Base-by-base conservation (phyloP, 192 early-diverging fungal genomes). In the Linnemannia exigua region DNA sequence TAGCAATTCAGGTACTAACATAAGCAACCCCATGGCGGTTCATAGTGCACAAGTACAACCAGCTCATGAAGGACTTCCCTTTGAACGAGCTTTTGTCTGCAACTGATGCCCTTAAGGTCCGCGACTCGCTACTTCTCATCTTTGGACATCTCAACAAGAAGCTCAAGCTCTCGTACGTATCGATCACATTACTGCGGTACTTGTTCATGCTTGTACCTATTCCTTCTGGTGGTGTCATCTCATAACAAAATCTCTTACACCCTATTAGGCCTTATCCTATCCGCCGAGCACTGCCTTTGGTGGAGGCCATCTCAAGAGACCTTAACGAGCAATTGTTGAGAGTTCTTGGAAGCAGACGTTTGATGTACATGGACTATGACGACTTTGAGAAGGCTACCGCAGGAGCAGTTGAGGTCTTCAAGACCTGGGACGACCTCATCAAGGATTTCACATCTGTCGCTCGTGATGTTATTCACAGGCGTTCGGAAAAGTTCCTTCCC, bases 41-140 rank as follows among this genome's bases (percentile, higher is more conserved):
- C 33, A 47, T 74, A 79, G 98, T 99, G 9, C 90, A 91, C 80
- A 97, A 95, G 77, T 99, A 98, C 93, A 99, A 99, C 85, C 95
- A 95, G 80, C 91, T 99, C 47, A 99, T 99, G 98, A 97, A 96
- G 88, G 98, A 99, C 70, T 99, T 99, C 73, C 99, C 99, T 22
- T 88, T 99, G 54, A 97, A 97, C 87, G 99, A 99, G 86, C 91
- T 99, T 46, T 91, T 99, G 67, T 93, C 98, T 9, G 96, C 98
- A 0, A 97, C 98, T 17, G 98, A 99, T 81, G 91, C 98, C 3
- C 92, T 91, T 15, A 96, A 97, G 76, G 92, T 98, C 70, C 90
- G 92, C 70, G 91, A 95, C 7, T 93, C 97, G 0, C 70, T 99
- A 17, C 77, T 89, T 52, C 87, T 92, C 70, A 96, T 99, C 76